Base-by-base conservation (phyloP, 768 basidiomycete species). In the Agaricus subrufescens region DNA sequence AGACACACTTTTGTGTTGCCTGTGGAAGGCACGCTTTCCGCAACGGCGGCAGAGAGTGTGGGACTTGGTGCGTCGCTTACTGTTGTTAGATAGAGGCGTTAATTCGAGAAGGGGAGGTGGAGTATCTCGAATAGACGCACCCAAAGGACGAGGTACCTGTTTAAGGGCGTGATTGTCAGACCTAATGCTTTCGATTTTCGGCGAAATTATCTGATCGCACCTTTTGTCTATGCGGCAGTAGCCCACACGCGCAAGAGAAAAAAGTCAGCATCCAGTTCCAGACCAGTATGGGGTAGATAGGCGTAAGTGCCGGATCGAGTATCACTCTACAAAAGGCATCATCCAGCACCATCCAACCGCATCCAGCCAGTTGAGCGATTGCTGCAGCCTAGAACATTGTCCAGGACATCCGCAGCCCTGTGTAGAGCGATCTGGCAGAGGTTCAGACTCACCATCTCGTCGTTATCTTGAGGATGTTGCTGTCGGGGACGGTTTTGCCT, bases 1-100 rank as follows among this genome's bases (percentile, higher is more conserved):
- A 23, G 27, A 73, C 89, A 65, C 62, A 95, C 93, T 88, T 83
- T 98, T 94, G 82, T 99, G 92, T 79, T 99, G 96, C 75, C 86
- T 89, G 85, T 98, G 97, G 83, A 98, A 96, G 37, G 94, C 84
- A 58, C 96, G 86, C 75, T 87, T 83, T 62, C 94, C 94, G 76
- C 97, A 99, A 66, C 97, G 91, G 71, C 94, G 83, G 85, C 97
- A 99, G 66, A 98, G 87, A 56, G 93, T 94, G 82, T 96, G 94
- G 62, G 91, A 86, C 80, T 96, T 97, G 64, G 91, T 90, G 85
- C 95, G 94, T 72, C 93, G 83, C 82, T 95, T 95, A 91, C 94
- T 93, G 72, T 61, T 61, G 12, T 40, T 12, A 54, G 38, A 40
- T 15, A 54, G 7, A 42, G 38, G n/a, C 52, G 14, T 45, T 50